Conservation (phyloP, 2,329 filamentous ascomycete genomes). For the Lojkania enalia region DNA sequence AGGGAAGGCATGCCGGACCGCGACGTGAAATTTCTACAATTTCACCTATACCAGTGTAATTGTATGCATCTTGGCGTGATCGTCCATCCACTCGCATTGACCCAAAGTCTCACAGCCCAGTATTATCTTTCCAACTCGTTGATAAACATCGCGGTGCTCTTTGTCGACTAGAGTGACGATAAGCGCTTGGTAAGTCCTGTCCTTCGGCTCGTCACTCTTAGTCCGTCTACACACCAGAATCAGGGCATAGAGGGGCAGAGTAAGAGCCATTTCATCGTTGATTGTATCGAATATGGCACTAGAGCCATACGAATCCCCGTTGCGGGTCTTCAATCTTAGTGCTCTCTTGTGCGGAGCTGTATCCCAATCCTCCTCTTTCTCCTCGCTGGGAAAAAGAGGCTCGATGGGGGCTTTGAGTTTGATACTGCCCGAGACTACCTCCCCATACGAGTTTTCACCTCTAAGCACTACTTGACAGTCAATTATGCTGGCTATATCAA, state of each 20-base stretch:
- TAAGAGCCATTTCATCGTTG: constrained; percentile 1
- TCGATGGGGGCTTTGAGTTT: constrained; percentile 8
- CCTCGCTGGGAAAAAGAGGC: constrained; percentile 5
- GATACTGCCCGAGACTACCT: constrained; percentile 6
- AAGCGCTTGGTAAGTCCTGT: constrained; percentile 5
- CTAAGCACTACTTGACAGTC: constrained; percentile 8
- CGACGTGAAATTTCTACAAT: too few species aligned
- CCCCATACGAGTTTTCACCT: constrained; percentile 12
- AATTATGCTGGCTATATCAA: constrained; percentile 4
- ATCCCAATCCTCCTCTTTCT: constrained; percentile 6
- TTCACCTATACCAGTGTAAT: constrained; percentile 8
- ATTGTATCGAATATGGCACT: constrained; percentile 10
- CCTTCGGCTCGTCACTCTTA: neutral
- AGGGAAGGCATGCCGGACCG: too few species aligned
- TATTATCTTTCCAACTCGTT: constrained; percentile 12
- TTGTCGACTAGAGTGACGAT: constrained; percentile 11
- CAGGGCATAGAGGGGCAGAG: constrained; percentile 6
- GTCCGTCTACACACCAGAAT: neutral
- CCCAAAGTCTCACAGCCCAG: constrained; percentile 5
- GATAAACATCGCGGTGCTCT: constrained; percentile 3
- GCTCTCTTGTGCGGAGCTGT: constrained; percentile 6
- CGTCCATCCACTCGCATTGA: constrained; percentile 9
- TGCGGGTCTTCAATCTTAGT: constrained; percentile 8
- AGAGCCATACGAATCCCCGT: neutral
- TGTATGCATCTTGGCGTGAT: constrained; percentile 1